Conservation (phyloP, 2,329 filamentous ascomycete species). For the Penicillium brevicompactum region DNA sequence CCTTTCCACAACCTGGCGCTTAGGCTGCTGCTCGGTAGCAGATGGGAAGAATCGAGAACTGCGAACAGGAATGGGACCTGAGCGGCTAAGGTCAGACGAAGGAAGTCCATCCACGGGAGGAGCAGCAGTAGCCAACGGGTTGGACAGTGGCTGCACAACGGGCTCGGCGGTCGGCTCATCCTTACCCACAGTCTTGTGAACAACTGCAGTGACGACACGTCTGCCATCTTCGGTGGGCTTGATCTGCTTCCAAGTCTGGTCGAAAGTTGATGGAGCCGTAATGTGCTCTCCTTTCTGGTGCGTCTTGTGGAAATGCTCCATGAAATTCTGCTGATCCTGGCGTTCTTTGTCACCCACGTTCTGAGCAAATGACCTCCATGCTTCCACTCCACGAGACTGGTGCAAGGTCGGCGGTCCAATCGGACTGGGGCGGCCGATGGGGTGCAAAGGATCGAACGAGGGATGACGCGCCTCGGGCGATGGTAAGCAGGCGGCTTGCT, state of each 20-base stretch:
- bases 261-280: conserved; percentile 40
- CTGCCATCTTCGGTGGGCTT: conserved; percentile 45
- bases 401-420: conserved; percentile 50
- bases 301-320: conserved; percentile 41
- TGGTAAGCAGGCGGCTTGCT: conserved; percentile 39
- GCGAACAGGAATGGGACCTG: conserved; percentile 39
- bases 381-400: conserved; percentile 29
- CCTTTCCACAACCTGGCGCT: conserved; percentile 34
- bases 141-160: conserved; percentile 25
- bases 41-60: conserved; percentile 54
- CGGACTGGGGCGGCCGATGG: conserved; percentile 46
- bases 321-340: conserved; percentile 44
- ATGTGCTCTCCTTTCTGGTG: conserved; percentile 35
- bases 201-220: conserved; percentile 41
- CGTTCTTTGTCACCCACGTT: conserved; percentile 43
- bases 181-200: conserved; percentile 25
- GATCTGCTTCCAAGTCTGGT: conserved; percentile 52
- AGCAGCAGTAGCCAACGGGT: conserved; percentile 17
- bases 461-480: conserved; percentile 43
- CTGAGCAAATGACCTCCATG: conserved; percentile 49
- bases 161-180: not conserved
- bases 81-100: conserved; percentile 33
- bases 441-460: conserved; percentile 41
- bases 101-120: conserved; percentile 38
- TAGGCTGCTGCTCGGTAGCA: conserved; percentile 40